Conservation (phyloP, 768 basidiomycete species). For the Auriscalpium microsporum region DNA sequence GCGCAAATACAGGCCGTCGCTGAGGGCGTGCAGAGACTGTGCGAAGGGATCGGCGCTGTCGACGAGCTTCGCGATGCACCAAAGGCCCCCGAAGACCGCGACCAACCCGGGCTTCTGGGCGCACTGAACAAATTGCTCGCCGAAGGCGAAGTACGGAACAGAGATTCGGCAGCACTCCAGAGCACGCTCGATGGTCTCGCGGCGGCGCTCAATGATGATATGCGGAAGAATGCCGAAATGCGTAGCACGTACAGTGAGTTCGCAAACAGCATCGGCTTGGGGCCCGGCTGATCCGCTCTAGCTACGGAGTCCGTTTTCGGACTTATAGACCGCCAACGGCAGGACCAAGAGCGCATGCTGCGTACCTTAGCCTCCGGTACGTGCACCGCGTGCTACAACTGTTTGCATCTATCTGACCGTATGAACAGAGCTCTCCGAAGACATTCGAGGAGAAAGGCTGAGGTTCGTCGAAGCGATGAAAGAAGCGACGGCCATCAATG, state of each 20-base stretch:
- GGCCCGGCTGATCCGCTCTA: conserved; percentile 13
- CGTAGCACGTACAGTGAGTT: conserved; percentile 31
- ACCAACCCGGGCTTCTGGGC: conserved; percentile 23
- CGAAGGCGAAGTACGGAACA: conserved; percentile 24
- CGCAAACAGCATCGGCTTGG: neutral
- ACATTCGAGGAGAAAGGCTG: conserved; percentile 79
- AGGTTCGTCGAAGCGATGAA: conserved; percentile 94
- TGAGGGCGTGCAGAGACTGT: conserved; percentile 51
- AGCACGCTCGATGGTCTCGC: conserved; percentile 29
- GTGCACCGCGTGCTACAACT: conserved; percentile 1
- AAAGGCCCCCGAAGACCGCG: conserved; percentile 11
- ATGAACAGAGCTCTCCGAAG: conserved; percentile 65
- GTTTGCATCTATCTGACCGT: neutral
- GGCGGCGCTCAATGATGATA: conserved; percentile 32
- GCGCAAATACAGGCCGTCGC: conserved; percentile 60
- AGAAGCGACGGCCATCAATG: conserved; percentile 82
- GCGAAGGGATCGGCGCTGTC: conserved; percentile 37
- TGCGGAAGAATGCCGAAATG: conserved; percentile 31
- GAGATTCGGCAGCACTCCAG: conserved; percentile 24
- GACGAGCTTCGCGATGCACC: conserved; percentile 14
- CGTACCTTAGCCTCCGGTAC: conserved; percentile 56
- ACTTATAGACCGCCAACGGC: conserved; percentile 59
- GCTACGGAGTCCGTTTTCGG: conserved; percentile 51
- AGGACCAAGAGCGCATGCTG: conserved; percentile 65
- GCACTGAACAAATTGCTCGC: conserved; percentile 29